Conservation (phyloP, 148 eudicot genomes). For the Chenopodium formosanum region DNA sequence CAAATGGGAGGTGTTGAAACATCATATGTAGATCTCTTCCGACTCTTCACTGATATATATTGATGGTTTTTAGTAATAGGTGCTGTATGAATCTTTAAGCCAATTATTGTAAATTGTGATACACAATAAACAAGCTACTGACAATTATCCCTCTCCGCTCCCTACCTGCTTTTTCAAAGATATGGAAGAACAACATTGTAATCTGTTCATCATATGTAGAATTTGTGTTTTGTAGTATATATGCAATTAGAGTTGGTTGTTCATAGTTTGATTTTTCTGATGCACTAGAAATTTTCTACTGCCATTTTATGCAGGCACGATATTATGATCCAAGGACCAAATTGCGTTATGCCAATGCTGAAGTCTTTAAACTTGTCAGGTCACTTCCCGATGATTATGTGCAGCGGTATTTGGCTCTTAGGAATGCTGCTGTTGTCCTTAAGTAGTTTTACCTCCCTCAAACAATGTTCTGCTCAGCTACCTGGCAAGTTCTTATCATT, state of each 20-base stretch:
- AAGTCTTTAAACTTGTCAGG: slow-evolving; percentile 75
- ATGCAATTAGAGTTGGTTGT: background rate
- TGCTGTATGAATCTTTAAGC: no score
- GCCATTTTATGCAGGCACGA: slow-evolving; percentile 59
- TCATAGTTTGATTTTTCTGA: background rate
- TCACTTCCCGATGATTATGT: slow-evolving; percentile 89
- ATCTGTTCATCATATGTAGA: background rate
- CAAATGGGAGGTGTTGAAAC: background rate
- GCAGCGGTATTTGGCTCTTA: slow-evolving; percentile 82
- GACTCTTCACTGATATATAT: background rate
- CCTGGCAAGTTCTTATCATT: background rate
- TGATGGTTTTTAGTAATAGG: background rate
- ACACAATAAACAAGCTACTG: background rate
- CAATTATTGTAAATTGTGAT: background rate
- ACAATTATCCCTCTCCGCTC: background rate
- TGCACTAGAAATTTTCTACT: background rate
- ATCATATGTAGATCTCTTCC: background rate
- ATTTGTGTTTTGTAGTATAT: background rate
- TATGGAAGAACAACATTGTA: background rate
- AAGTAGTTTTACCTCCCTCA: slow-evolving; percentile 30
- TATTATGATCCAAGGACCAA: slow-evolving; percentile 92
- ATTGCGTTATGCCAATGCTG: slow-evolving; percentile 84
- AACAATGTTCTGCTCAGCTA: background rate
- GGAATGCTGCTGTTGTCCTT: slow-evolving; percentile 89
- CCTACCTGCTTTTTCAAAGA: background rate